Conservation (phyloP, 1,284 basidiomycete genomes). For the Phellopilus nigrolimitatus region DNA sequence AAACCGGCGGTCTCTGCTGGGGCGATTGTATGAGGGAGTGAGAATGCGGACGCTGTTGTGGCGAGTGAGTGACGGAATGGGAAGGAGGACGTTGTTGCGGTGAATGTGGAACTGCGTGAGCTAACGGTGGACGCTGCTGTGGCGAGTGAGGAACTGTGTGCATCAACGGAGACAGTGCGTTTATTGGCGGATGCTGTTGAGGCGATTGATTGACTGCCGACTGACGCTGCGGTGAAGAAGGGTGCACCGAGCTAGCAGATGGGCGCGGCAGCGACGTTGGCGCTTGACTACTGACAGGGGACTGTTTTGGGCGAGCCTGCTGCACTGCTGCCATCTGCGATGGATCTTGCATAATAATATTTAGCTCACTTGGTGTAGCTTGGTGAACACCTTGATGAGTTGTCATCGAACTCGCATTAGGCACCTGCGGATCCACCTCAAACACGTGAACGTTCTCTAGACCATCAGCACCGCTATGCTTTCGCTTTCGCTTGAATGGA, state of each 20-base stretch:
- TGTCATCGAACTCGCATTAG: not conserved
- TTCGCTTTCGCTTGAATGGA: conserved; percentile 16
- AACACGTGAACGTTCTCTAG: conserved; percentile 16
- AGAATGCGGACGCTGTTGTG: conserved; percentile 1
- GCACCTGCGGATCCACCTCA: conserved; percentile 5
- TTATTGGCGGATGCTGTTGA: conserved; percentile 5
- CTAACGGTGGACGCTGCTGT: conserved; percentile 1
- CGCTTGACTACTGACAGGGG: not conserved
- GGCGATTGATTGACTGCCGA: not conserved
- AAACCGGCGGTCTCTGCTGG: not conserved
- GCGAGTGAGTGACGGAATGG: conserved; percentile 2
- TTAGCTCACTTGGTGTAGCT: conserved; percentile 2
- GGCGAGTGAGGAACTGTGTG: conserved; percentile 4
- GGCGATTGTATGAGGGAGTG: conserved; percentile 6
- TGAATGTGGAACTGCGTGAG: not conserved
- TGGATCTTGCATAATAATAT: conserved; percentile 15
- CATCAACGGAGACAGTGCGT: too few relatives aligned
- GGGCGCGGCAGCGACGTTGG: not conserved
- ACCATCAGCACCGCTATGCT: conserved; percentile 12
- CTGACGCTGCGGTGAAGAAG: conserved; percentile 5
- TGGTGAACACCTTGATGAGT: conserved; percentile 11
- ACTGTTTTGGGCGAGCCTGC: not conserved
- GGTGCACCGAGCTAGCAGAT: not conserved
- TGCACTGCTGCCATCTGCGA: conserved; percentile 14
- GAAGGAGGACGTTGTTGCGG: conserved; percentile 2